Evolutionary conservation across 208 protist genomes (phyloP), one percentile per base, ranked within the genome.

Genomic region (Crithidia expoeki): DNA sequence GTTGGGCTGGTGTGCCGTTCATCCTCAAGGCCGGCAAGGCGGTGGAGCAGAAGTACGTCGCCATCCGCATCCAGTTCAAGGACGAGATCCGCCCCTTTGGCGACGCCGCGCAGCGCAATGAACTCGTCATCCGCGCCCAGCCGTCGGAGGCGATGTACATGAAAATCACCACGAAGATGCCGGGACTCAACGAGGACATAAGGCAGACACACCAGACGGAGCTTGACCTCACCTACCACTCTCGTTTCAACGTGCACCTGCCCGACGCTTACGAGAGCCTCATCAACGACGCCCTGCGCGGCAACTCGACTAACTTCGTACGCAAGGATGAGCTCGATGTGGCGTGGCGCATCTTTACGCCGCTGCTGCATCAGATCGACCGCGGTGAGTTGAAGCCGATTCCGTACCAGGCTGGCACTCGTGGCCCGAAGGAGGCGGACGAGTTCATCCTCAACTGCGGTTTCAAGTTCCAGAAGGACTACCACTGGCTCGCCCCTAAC

Each of bases 1-100:
- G 95, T 30, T 98, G 96, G 96, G 65, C 92, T n/a, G 94, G 86
- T 53, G 94, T 98, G 23, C 95, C 95, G 23, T 98, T 98, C 72
- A 89, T 98, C 55, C 76, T 97, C 25, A 96, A 93, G 69, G 90
- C 89, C 3, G 93, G 94, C 30, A 98, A 98, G 75, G 90, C 92
- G n/a, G 57, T 97, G 9, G 92, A 97, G 70, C 58, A 83, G 47
- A 92, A 94, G 67, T 83, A 83, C 40, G 83, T 97, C 16, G 84
- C 73, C 47, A 93, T 97, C 47, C 82, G 85, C 63, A 89, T 97
- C 58, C 90, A 95, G 80, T 97, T 97, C 76, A 92, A 94, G 73
- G 88, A 94, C 16, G 88, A 94, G 72, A 84, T 93, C 14, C 88
- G 76, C 32, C 92, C 92, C 10, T 97, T 92, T 72, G 83, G 86